Base-by-base conservation (phyloP, 2,329 filamentous ascomycete genomes). In the Alternaria postmessia region DNA sequence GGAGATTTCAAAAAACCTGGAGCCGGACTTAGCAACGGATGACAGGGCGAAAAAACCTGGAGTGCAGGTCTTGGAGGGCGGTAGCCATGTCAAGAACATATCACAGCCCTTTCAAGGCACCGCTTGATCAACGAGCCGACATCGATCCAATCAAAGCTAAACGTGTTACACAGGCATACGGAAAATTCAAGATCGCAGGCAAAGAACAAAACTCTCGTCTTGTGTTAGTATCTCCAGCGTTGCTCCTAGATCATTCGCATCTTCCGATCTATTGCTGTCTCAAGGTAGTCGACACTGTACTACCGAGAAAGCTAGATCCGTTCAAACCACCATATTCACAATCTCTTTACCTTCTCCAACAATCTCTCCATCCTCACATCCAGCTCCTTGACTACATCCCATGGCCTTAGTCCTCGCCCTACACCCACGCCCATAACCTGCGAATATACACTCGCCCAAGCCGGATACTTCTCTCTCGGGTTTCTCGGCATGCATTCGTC, bases 391-490 rank as follows among this genome's bases (percentile, higher is more conserved):
- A 38, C 52, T 32, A 47, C 52, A 41, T 38, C 4, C 32, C 32
- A 38, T 1, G 52, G 42, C 16, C 42, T 47, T 12, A 48, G 30
- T 12, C 52, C 52, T 42, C 47, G 42, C n/a, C 52, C 52, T 7
- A 28, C 24, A 26, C 32, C 26, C 12, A 55, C 52, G 16, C 32
- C 52, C 42, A 55, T 46, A 1, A 42, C 52, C 24, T 55, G 41
- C 4, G 42, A 43, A 55, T 55, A 55, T 24, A 44, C 43, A 36
- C 24, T 47, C 24, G 32, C 34, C 52, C 52, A 55, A 55, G 52
- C 52, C 3, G 52, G 42, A 24, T 55, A 55, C 43, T 28, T 48
- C 22, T 48, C 30, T 34, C n/a, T 38, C 12, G 52, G 52, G 24
- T 43, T 55, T 14, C 52, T 48, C n/a, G 52, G 52, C 24, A 28